Evolutionary conservation across 73 alveolate species (phyloP).

Genomic region (Breviolum minutum): DNA sequence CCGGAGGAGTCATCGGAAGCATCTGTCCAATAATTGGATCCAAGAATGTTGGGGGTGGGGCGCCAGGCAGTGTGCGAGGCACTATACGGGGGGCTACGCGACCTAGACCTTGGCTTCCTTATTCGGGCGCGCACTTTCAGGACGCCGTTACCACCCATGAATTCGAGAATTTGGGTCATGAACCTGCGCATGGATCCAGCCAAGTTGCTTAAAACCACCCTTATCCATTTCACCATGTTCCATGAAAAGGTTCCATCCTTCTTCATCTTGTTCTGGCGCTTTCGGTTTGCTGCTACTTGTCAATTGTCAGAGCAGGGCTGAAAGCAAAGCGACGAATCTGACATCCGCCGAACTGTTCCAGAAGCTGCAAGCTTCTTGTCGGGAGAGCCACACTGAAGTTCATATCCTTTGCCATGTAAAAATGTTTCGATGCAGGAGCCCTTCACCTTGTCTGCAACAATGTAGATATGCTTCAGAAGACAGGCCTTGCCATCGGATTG

Average conservation of each 20-base stretch:
- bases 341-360: not conserved
- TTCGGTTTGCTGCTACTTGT: not conserved
- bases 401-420: not conserved
- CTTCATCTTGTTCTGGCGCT: not conserved
- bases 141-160: constrained; percentile 32
- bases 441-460: not conserved
- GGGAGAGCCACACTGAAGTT: not conserved
- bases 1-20: too few relatives aligned
- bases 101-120: too few relatives aligned
- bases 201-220: not conserved
- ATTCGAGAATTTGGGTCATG: not conserved
- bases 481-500: constrained; percentile 2
- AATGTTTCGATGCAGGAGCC: not conserved
- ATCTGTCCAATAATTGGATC: too few relatives aligned
- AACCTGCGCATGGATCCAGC: not conserved
- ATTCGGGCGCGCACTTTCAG: too few relatives aligned
- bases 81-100: too few relatives aligned
- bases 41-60: too few relatives aligned
- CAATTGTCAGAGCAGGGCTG: not conserved
- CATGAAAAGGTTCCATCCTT: not conserved
- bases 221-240: constrained; percentile 27
- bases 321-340: not conserved
- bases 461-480: constrained; percentile 1
- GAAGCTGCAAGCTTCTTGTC: not conserved
- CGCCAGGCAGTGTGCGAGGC: too few relatives aligned